Base-by-base conservation (phyloP, 78 protist species). In the Polysphondylium violaceum region DNA sequence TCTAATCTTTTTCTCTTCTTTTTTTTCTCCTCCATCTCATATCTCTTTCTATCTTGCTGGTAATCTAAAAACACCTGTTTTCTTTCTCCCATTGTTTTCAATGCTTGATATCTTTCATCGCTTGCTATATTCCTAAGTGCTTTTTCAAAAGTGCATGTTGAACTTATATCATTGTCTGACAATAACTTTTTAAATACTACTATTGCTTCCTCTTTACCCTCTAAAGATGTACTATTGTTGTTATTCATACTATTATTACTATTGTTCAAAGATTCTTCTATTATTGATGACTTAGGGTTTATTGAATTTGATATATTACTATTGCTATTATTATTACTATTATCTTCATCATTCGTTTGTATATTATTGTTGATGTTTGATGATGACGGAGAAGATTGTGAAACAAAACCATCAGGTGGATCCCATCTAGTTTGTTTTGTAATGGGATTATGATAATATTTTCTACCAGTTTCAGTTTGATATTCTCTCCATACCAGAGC, bases 31-130 rank as follows among this genome's bases (percentile, higher is more conserved):
- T 79, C 88, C 25, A 23, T 19, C 38, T 79, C 88, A 36, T 19
- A 53, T 67, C 55, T 67, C 74, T 79, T 79, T 12, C 88, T 27
- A 51, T 79, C 88, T 2, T 36, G 69, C 2, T 51, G 75, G 19
- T 79, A 79, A 51, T 79, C 88, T 79, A 33, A 29, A 55, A 53
- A 79, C 3, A 21, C 88, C 9, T 36, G 43, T 53, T 79, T 79
- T n/a, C 88, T n/a, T 59, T 79, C 88, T 3, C 55, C n/a, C 88
- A 79, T 79, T 40, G 88, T 79, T 38, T 79, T 79, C 33, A 79
- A 55, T 33, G 43, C 36, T 44, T 79, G 75, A 53, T 64, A 79
- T 67, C 88, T 43, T 8, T 79, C 88, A n/a, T 79, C 88, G 14
- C 67, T 79, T 33, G 21, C 35, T 23, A 79, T 67, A 21, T 16